Base-by-base conservation (phyloP, 306 rosid species). In the Ammopiptanthus mongolicus region DNA sequence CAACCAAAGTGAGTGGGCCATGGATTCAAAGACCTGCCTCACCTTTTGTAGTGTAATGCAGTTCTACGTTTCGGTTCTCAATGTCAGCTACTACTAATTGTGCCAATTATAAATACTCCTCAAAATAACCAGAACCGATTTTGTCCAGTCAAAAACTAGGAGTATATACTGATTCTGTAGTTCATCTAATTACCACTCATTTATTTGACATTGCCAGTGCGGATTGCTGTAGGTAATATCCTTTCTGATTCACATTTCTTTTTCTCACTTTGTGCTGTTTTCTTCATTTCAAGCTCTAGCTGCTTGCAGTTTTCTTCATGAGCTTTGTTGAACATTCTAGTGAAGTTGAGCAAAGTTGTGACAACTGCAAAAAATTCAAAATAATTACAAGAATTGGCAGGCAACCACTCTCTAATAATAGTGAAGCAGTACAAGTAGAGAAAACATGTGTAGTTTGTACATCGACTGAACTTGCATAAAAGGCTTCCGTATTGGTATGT, bases 271-370 rank as follows among this genome's bases (percentile, higher is more conserved):
- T 88, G 92, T 47, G 88, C 82, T 41, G 88, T 72, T 82, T 89
- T 91, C 88, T 88, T 89, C 84, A 56, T 81, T 88, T 89, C 97
- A 51, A 83, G 84, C 88, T 89, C 98, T 52, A 61, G 65, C 77
- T 91, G 92, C 83, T 86, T 87, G 84, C 89, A 25, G 82, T 91
- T 93, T 82, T 93, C 98, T 62, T 84, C 88, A 41, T 84, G 94
- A 64, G 97, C 88, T 70, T 88, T 82, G 86, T 72, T 78, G 81
- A 93, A 93, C 97, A 86, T 91, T 50, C 84, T 81, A 37, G 87
- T 89, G 69, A 93, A 93, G 91, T 86, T 89, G 79, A 82, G 85
- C 81, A 91, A 81, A 68, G 98, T 91, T 52, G 96, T 71, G 41
- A 84, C 78, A 75, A 93, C 98, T 91, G 89, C 84, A 81, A 76